Conservation (phyloP, 768 basidiomycete species). For the Dendrothele bispora region DNA sequence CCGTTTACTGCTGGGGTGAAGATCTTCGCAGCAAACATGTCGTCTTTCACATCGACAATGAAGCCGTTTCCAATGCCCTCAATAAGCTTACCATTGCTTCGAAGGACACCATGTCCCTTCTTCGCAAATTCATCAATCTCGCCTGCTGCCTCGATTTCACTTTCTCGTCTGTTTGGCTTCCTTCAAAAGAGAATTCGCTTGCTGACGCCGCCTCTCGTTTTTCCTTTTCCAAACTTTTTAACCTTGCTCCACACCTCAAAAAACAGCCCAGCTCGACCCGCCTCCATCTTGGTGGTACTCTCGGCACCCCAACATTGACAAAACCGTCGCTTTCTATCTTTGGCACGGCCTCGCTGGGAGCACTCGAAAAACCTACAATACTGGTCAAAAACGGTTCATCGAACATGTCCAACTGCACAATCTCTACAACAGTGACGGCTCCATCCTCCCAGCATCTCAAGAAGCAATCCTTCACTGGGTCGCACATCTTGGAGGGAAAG, state of each 20-base stretch:
- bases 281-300: slow-evolving; percentile 17
- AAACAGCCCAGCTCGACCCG: too few species aligned
- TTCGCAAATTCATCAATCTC: neutral
- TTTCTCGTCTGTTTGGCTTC: slow-evolving; percentile 22
- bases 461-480: slow-evolving; percentile 24
- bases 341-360: too few species aligned
- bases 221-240: slow-evolving; percentile 14
- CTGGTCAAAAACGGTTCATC: slow-evolving; percentile 11
- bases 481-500: slow-evolving; percentile 6
- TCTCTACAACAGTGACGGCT: slow-evolving; percentile 11
- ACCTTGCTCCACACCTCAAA: neutral
- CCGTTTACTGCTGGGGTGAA: too few species aligned
- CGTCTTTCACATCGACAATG: too few species aligned
- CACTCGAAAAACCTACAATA: slow-evolving; percentile 12
- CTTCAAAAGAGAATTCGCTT: slow-evolving; percentile 17
- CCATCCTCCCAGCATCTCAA: too few species aligned
- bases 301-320: slow-evolving; percentile 3
- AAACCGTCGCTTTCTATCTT: slow-evolving; percentile 15
- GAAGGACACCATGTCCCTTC: neutral
- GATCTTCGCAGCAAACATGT: too few species aligned
- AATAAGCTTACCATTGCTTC: too few species aligned
- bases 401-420: slow-evolving; percentile 6
- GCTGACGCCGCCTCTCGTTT: slow-evolving; percentile 30
- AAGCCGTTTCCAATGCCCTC: too few species aligned
- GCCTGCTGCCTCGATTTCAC: slow-evolving; percentile 16